Percentiles rank a stretch among this genome's conserved stretches.
Evolutionary conservation across 805 yeast species (phyloP).

Genomic region (Ogataea zsoltii): DNA sequence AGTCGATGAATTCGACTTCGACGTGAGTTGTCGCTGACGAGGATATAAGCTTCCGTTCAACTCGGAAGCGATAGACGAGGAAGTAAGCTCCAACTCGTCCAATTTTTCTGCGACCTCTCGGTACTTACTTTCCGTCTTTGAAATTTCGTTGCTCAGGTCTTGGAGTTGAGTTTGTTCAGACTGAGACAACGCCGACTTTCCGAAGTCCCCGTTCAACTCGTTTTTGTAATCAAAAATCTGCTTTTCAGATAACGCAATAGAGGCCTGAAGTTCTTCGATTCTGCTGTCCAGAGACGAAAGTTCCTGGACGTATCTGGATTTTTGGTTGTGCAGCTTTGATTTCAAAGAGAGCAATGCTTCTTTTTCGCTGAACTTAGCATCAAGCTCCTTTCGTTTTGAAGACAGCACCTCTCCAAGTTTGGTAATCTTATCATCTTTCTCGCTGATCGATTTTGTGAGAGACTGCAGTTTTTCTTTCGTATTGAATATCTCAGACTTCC

Average conservation of each 20-base stretch:
- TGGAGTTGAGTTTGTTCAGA: slow-evolving; percentile 49
- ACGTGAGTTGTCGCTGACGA: slow-evolving; percentile 42
- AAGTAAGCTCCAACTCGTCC: slow-evolving; percentile 46
- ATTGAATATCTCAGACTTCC: slow-evolving; percentile 48
- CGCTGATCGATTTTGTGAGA: slow-evolving; percentile 39
- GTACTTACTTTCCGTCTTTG: slow-evolving; percentile 41
- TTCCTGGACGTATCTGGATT: slow-evolving; percentile 46
- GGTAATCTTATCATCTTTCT: slow-evolving; percentile 54
- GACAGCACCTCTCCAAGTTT: slow-evolving; percentile 46
- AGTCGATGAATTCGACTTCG: slow-evolving; percentile 6
- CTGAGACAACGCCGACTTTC: slow-evolving; percentile 44
- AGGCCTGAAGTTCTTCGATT: slow-evolving; percentile 34
- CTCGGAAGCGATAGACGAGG: slow-evolving; percentile 53
- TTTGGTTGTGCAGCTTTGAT: slow-evolving; percentile 43
- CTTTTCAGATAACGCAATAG: slow-evolving; percentile 37
- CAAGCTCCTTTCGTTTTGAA: slow-evolving; percentile 40
- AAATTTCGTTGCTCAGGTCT: slow-evolving; percentile 37
- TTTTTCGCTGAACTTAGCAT: slow-evolving; percentile 40
- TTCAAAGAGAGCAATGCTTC: slow-evolving; percentile 46
- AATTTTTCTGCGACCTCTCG: slow-evolving; percentile 41
- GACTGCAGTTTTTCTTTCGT: slow-evolving; percentile 41
- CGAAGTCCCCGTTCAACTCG: slow-evolving; percentile 58
- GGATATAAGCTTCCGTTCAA: slow-evolving; percentile 59
- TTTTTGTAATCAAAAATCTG: slow-evolving; percentile 44
- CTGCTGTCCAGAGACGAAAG: slow-evolving; percentile 37